Base-by-base conservation (phyloP, 2,329 filamentous ascomycete genomes). In the Sporothrix mexicana region DNA sequence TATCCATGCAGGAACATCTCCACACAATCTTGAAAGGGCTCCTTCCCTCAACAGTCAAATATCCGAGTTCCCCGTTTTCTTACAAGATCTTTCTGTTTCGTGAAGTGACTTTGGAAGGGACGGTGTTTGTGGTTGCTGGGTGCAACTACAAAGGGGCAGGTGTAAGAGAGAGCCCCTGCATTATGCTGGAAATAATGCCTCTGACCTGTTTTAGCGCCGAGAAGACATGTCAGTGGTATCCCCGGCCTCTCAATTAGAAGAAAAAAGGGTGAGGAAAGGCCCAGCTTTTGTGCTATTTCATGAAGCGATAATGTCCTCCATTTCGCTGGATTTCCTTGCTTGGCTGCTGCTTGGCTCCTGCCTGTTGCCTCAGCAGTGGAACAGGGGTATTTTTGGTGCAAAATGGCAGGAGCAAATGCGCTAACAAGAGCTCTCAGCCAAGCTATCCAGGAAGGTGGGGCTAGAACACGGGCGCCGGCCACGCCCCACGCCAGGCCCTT, bases 91-190 rank as follows among this genome's bases (percentile, higher is more conserved):
- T 47, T 25, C n/a, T 20, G 66, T 69, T 64, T 43, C 59, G 59
- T 64, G 36, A 12, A 13, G 43, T 43, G 13, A 12, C 23, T 36
- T 3, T 43, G 23, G 30, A 41, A 70, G 17, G 15, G 53, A 43
- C 41, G 59, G 53, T 15, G 49, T 45, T 23, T 55, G 43, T 70
- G 66, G 71, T 73, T 73, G 69, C 69, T 69, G 64, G 62, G 64
- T 72, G 72, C 71, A 69, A 72, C 72, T 73, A 57, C 43, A 12
- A 45, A 41, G 25, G 43, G 45, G 45, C 45, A 53, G 45, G 12
- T 49, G 4, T 45, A n/a, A 61, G n/a, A 6, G 64, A 51, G 10
- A 4, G 64, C 45, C 45, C 43, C 45, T 51, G 45, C 64, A 20
- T 66, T 49, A n/a, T n/a, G 20, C 43, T 41, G 59, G 45, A 10